These are phyloP conservation scores for Floccularia luteovirens DNA, from an alignment of 768 basidiomycete genomes.

Conservation along the genomic window DNA sequence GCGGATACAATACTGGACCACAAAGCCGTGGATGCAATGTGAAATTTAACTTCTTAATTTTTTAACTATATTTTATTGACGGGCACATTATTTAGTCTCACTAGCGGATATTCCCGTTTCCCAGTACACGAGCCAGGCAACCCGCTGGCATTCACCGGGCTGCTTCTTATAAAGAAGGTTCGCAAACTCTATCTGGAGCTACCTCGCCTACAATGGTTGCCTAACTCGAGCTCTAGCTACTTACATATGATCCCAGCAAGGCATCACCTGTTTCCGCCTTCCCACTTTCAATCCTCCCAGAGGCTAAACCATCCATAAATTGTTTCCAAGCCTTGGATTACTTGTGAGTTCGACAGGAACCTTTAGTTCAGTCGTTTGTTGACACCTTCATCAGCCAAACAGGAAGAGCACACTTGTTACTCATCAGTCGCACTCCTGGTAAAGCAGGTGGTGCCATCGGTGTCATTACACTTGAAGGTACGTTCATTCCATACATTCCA, in stretches of 20 bases:
- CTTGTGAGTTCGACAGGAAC: slow-evolving; percentile 43
- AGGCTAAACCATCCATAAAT: slow-evolving; percentile 82
- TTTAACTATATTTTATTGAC: slow-evolving; percentile 1
- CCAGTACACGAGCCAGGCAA: slow-evolving; percentile 76
- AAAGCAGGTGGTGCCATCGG: slow-evolving; percentile 79
- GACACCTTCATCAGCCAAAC: slow-evolving; percentile 58
- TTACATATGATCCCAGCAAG: slow-evolving; percentile 84
- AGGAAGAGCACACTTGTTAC: slow-evolving; percentile 84
- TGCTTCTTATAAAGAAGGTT: slow-evolving; percentile 83
- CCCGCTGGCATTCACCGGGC: slow-evolving; percentile 65
- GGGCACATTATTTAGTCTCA: slow-evolving; percentile 29
- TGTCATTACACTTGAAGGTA: slow-evolving; percentile 84
- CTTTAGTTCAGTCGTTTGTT: background rate
- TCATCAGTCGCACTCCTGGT: slow-evolving; percentile 83
- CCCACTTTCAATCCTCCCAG: slow-evolving; percentile 77
- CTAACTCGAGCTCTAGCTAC: slow-evolving; percentile 45
- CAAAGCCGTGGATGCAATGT: slow-evolving; percentile 71
- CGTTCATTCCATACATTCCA: slow-evolving; percentile 6
- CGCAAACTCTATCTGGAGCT: too few species aligned
- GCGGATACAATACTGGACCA: slow-evolving; percentile 77
- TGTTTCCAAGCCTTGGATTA: slow-evolving; percentile 95
- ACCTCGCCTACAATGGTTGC: too few species aligned
- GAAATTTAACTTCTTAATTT: slow-evolving; percentile 4
- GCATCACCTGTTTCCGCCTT: slow-evolving; percentile 69
- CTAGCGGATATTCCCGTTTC: slow-evolving; percentile 89